Base-by-base conservation (phyloP, 148 eudicot genomes). In the Camellia japonica region DNA sequence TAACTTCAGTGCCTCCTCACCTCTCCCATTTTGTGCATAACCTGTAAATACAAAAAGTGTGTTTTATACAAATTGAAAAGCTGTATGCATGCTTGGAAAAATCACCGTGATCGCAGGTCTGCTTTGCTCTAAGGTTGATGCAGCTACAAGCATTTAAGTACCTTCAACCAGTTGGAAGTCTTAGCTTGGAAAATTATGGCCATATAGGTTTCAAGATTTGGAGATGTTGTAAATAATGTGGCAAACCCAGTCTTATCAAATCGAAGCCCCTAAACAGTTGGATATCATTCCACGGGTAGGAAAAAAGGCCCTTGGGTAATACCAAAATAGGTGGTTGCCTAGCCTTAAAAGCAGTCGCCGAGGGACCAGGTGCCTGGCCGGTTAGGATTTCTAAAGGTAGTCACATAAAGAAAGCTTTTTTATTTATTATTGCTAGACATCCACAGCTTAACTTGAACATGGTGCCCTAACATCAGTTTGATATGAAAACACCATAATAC, bases 1-100 rank as follows among this genome's bases (percentile, higher is more conserved):
- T 69, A 87, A 61, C 66, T 67, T 79, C 52, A 87, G 74, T 81
- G 87, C 87, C 44, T 79, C 84, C 75, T 77, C 84, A 46, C 84
- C 85, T 18, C 61, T 65, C 1, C 77, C 81, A 67, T 81, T 85
- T 76, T 85, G 84, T 74, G 79, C 83, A 82, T 85, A 87, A 76
- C 89, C 89, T 85, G 81, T 16, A 41, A 71, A 65, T 55, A 78
- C 6, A n/a, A 20, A 62, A 80, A 44, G 14, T 56, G 11, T 23
- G 20, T 30, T 49, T 58, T 67, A 69, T 41, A 23, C 19, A 15
- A 12, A 51, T 42, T 43, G 7, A 14, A 68, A 64, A 82, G 72
- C 44, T 70, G 60, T 14, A 43, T 15, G 3, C 55, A 44, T 30
- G 12, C 8, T n/a, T n/a, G 38, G 30, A 6, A 46, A 46, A 62